Percentiles rank a stretch among this genome's conserved stretches.
Evolutionary conservation across 1,284 basidiomycete genomes (phyloP).

Genomic region (Naganishia sp.): DNA sequence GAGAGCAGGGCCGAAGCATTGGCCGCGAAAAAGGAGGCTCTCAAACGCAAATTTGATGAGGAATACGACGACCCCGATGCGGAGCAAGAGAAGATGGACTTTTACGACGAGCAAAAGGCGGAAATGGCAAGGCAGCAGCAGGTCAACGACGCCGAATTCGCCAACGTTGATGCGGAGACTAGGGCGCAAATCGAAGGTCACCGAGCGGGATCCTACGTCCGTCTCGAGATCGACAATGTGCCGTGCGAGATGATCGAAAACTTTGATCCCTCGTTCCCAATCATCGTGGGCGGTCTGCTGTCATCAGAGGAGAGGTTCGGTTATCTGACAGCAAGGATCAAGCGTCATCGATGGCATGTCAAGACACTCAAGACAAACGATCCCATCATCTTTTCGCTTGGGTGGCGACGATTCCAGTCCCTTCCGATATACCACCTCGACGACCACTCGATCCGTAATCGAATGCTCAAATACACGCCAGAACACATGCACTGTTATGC

Average conservation of each 20-base stretch:
- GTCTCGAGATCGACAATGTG: conserved; percentile 79
- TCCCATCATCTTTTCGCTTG: conserved; percentile 90
- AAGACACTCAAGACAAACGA: conserved; percentile 96
- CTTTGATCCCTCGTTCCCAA: conserved; percentile 88
- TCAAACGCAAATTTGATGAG: conserved; percentile 95
- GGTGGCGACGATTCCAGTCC: conserved; percentile 95
- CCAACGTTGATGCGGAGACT: conserved; percentile 71
- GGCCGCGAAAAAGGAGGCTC: conserved; percentile 81
- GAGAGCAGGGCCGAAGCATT: conserved; percentile 62
- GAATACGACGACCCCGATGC: conserved; percentile 84
- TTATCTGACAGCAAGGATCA: conserved; percentile 91
- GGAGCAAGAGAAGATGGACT: conserved; percentile 65
- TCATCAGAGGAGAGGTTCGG: conserved; percentile 89
- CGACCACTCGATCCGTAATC: conserved; percentile 95
- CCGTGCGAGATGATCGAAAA: conserved; percentile 91
- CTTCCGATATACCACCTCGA: conserved; percentile 95
- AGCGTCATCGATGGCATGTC: conserved; percentile 92
- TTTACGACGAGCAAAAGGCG: conserved; percentile 89
- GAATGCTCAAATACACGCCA: conserved; percentile 99
- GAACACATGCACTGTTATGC: conserved; percentile 99
- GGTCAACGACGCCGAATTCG: conserved; percentile 85
- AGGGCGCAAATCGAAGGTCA: conserved; percentile 86
- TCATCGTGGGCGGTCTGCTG: conserved; percentile 90
- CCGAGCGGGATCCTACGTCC: conserved; percentile 88
- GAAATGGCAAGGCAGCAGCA: conserved; percentile 83